Base-by-base conservation (phyloP, 2,329 filamentous ascomycete species). In the Nigrospora osmanthi region DNA sequence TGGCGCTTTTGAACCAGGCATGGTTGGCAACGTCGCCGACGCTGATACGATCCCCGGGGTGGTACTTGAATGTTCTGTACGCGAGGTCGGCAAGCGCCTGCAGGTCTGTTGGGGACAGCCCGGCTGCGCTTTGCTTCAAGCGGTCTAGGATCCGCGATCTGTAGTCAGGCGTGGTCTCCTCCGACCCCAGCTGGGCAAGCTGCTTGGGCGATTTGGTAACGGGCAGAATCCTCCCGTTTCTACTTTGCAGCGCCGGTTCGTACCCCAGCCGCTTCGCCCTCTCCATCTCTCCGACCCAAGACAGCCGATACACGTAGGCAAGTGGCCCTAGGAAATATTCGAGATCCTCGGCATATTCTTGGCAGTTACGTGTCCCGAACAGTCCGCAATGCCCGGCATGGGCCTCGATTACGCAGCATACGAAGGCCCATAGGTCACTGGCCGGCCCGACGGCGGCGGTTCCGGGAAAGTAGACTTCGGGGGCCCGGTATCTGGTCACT, bases 1-100 rank as follows among this genome's bases (percentile, higher is more conserved):
- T 16, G 13, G 15, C 33, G 11, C 17, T 13, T 19, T n/a, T 31
- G 44, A 45, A 45, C 44, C 44, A 45, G n/a, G 37, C 38, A 11
- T 45, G 44, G 11, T 19, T 15, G 15, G 32, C 15, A 5, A 45
- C 32, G 14, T 37, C 32, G 3, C 32, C 11, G 1, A 42, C 37
- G n/a, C 15, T 28, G 30, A 45, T 45, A n/a, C 44, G 35, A 19
- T 40, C 33, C 1, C 37, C 31, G 1, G 32, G 44, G n/a, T 40
- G 16, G 35, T 45, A 42, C 30, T 19, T 41, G 7, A 45, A 35
- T 13, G 37, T 34, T 33, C 37, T 42, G 12, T 12, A 6, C 23
- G 19, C 15, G n/a, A 45, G 38, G 10, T 42, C 38, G n/a, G 44
- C 38, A 10, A 45, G 44, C 11, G 31, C 19, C 23, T 15, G 23